Conservation (phyloP, 306 rosid species). For the Quercus aquifolioides region DNA sequence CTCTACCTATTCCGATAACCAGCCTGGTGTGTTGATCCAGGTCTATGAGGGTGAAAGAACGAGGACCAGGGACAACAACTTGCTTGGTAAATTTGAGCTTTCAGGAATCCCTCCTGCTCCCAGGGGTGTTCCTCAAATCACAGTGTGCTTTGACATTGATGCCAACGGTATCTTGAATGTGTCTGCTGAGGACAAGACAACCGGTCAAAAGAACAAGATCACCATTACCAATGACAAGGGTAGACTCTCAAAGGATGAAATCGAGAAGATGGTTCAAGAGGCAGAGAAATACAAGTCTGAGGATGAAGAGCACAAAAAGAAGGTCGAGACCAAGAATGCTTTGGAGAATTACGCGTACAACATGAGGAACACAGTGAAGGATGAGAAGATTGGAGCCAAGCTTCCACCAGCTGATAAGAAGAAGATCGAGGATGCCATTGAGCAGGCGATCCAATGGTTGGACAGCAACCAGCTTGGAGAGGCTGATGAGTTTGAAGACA, state of each 20-base stretch:
- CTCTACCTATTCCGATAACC: constrained; percentile 77
- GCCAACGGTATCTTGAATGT: constrained; percentile 78
- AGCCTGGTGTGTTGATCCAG: constrained; percentile 78
- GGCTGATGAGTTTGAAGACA: constrained; percentile 69
- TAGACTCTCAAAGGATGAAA: constrained; percentile 69
- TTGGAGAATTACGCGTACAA: constrained; percentile 67
- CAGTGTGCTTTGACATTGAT: constrained; percentile 74
- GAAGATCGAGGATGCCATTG: constrained; percentile 65
- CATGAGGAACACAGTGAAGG: constrained; percentile 66
- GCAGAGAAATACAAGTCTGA: constrained; percentile 80
- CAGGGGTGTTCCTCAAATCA: constrained; percentile 74
- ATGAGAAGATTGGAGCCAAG: constrained; percentile 61
- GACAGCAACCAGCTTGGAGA: constrained; percentile 67
- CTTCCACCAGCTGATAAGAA: constrained; percentile 56
- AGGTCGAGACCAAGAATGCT: constrained; percentile 59
- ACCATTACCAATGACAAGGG: constrained; percentile 82
- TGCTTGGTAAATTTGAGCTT: constrained; percentile 72
- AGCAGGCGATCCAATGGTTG: constrained; percentile 63
- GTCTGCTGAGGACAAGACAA: constrained; percentile 69
- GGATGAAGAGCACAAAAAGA: constrained; percentile 70
- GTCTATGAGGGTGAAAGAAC: constrained; percentile 75
- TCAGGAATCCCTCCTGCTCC: constrained; percentile 85
- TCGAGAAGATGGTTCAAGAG: constrained; percentile 78
- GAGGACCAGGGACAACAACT: constrained; percentile 64
- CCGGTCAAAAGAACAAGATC: constrained; percentile 73